Base-by-base conservation (phyloP, 257 asterid species). In the Solanum medicagineum region DNA sequence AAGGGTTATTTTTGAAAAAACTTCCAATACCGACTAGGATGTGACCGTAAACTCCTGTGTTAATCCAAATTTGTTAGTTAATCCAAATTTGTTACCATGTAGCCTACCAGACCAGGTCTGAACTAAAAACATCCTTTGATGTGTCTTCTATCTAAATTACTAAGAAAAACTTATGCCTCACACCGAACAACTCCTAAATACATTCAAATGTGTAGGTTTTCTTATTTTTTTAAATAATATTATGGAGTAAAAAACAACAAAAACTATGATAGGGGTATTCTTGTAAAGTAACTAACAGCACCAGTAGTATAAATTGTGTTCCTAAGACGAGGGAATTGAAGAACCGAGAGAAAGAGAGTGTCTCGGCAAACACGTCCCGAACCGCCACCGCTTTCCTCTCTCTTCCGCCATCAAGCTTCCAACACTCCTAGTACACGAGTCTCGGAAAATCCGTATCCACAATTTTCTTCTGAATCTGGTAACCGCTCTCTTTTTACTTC, bases 261-360 rank as follows among this genome's bases (percentile, higher is more conserved):
- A 29, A 65, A 65, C 7, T 66, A n/a, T 7, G 36, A 6, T 47
- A 77, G 11, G 83, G 83, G 16, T 77, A 77, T 26, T 24, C 0
- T 51, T 0, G 83, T 51, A 24, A 77, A 77, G 47, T 53, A 24
- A 77, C 45, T 4, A 5, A 77, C 4, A 26, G 19, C 29, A 65
- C 45, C 2, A 9, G 3, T 53, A 77, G 17, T 77, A 77, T 82
- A 82, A 42, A 82, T 62, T n/a, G 75, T 62, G 17, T 45, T 82
- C 85, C 85, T 44, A 26, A 69, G 60, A 85, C 71, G 80, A 80
- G 85, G 87, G 87, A 68, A 85, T 80, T 69, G 83, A 79, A 80
- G 84, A 85, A 77, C 66, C 55, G 40, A 85, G 73, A 32, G 71
- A 44, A 4, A 49, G 57, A 66, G 85, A 54, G 63, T 20, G 36